Base-by-base conservation (phyloP, 2,329 filamentous ascomycete species). In the Fusarium stilboides region DNA sequence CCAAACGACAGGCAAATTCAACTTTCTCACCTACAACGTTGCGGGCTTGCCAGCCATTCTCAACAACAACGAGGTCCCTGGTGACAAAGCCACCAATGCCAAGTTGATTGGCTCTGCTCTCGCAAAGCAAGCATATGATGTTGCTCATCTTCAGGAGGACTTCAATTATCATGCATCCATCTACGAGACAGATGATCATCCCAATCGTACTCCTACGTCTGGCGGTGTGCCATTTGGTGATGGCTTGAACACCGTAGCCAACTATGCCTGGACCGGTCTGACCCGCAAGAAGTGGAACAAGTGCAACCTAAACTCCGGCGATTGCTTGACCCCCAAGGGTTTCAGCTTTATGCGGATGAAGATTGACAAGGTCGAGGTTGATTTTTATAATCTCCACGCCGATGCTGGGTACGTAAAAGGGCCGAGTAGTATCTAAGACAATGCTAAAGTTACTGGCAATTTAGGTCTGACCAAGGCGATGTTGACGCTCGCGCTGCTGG, bases 291-390 rank as follows among this genome's bases (percentile, higher is more conserved):
- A 89, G 72, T 92, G 90, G 89, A 77, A 82, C 24, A 80, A 75
- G 4, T 91, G 89, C 78, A 87, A 85, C 60, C 77, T 87, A 72
- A 83, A 83, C 36, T 87, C 85, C 1, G 83, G 83, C 1, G 90
- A 92, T 76, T 92, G 90, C 74, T 79, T 91, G 65, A 91, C 89
- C 1, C 90, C 89, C 22, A 92, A 92, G 77, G 90, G 90, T 15
- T 91, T 91, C 76, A 91, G 89, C 1, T 88, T 88, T 47, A 91
- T 92, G 88, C 85, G 88, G 14, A 77, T 86, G 40, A 78, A 82
- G 20, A 69, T 91, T 15, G 83, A 81, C 10, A 84, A 84, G 17
- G 83, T 88, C 9, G 89, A 86, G 62, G 77, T 90, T 24, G 89
- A 92, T 75, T 80, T 87, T 9, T 91, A 91, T 80, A 92, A 92